phyloP scores from a whole-genome alignment of 208 protist species.

The Naegleria gruberi region DNA sequence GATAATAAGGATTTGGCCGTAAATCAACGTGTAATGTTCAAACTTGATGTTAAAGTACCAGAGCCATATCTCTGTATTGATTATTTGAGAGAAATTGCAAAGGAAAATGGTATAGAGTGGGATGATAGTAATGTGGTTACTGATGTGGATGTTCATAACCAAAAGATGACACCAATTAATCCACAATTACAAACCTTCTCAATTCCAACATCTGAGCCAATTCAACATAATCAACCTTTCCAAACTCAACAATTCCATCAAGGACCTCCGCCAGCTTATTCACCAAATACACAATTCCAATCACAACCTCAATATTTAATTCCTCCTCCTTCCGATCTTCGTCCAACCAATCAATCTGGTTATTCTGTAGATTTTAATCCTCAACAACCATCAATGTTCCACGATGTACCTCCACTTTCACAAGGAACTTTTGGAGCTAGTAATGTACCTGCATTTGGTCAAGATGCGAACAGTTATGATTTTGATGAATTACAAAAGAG shows the following conservation, averaged over 20 bases:
- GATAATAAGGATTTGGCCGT: not conserved
- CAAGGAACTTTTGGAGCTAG: not conserved
- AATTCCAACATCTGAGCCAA: not conserved
- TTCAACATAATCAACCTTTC: conserved; percentile 2
- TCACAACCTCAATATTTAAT: not conserved
- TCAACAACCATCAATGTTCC: not conserved
- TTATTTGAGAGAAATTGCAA: conserved; percentile 15
- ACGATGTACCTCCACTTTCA: not conserved
- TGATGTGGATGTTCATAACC: not conserved
- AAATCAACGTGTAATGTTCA: conserved; percentile 7
- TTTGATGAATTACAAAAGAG: conserved; percentile 4
- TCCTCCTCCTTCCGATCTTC: not conserved
- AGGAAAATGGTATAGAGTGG: conserved; percentile 4
- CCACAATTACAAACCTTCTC: not conserved
- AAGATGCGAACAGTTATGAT: not conserved
- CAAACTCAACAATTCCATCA: not conserved
- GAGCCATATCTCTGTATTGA: conserved; percentile 16
- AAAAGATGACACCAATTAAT: not conserved
- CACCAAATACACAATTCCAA: not conserved
- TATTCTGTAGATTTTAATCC: not conserved
- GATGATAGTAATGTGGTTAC: not conserved
- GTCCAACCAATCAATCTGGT: not conserved
- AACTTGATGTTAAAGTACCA: conserved; percentile 13
- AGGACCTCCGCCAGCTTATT: not conserved
- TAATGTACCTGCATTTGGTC: not conserved